Evolutionary conservation across 1,284 basidiomycete genomes (phyloP).

Genomic region (Sporisorium sorghi): DNA sequence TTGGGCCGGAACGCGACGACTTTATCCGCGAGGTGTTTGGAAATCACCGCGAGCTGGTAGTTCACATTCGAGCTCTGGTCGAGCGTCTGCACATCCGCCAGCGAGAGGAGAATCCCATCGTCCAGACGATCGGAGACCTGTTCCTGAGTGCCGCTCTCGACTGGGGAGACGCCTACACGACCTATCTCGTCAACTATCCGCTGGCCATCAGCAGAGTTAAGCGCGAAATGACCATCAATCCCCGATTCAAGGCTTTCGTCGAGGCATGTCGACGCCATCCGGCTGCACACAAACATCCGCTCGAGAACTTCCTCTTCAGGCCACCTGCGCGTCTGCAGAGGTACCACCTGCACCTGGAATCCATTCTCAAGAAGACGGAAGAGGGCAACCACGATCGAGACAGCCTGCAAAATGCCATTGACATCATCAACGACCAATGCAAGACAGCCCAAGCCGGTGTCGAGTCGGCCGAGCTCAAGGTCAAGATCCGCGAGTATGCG

Average conservation of each 20-base stretch:
- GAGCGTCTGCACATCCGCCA: constrained; percentile 88
- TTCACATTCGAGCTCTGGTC: constrained; percentile 82
- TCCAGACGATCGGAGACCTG: constrained; percentile 88
- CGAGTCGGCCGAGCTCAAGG: constrained; percentile 60
- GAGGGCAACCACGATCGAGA: constrained; percentile 55
- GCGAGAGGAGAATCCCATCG: constrained; percentile 84
- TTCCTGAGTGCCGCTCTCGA: constrained; percentile 88
- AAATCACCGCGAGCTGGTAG: constrained; percentile 84
- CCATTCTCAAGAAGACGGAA: constrained; percentile 74
- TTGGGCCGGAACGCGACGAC: constrained; percentile 74
- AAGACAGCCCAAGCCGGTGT: constrained; percentile 63
- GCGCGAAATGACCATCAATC: constrained; percentile 84
- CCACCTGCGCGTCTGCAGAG: constrained; percentile 89
- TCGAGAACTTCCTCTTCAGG: constrained; percentile 86
- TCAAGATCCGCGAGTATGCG: constrained; percentile 63
- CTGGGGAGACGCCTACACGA: constrained; percentile 86
- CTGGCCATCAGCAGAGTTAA: constrained; percentile 86
- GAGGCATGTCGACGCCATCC: constrained; percentile 80
- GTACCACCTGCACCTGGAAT: constrained; percentile 87
- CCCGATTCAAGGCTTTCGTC: constrained; percentile 85
- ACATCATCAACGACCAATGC: constrained; percentile 66
- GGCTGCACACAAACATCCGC: constrained; percentile 81
- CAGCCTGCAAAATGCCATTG: constrained; percentile 56
- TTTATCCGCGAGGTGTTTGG: constrained; percentile 89
- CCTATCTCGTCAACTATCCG: constrained; percentile 86